Evolutionary conservation across 441 rosid species (phyloP).

Genomic region (Erodium texanum): DNA sequence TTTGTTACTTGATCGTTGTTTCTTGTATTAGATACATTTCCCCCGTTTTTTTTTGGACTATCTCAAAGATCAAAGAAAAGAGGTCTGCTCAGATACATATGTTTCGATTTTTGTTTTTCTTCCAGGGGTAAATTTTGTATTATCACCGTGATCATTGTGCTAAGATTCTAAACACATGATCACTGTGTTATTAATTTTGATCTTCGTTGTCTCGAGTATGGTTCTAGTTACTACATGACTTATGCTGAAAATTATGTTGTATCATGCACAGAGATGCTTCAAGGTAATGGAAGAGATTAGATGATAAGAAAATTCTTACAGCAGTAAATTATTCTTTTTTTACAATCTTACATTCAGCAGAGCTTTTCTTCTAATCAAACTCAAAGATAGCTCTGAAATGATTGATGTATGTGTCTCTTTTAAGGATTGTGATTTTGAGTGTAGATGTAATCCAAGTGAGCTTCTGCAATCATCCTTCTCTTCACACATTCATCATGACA

Average conservation of each 20-base stretch:
- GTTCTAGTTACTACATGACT: not conserved
- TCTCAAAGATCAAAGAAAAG: not conserved
- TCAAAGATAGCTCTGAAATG: not conserved
- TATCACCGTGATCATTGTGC: not conserved
- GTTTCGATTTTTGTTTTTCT: too few species aligned
- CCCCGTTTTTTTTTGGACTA: not conserved
- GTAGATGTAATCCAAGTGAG: conserved; percentile 81
- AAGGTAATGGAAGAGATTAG: too few species aligned
- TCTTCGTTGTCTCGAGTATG: not conserved
- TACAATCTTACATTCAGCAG: too few species aligned
- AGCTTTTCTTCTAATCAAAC: too few species aligned
- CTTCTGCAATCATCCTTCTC: conserved; percentile 59
- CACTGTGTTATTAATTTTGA: too few species aligned
- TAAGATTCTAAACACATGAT: too few species aligned
- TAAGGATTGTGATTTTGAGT: conserved; percentile 55
- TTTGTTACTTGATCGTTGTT: conserved; percentile 5
- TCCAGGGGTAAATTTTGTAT: not conserved
- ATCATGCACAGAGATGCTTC: too few species aligned
- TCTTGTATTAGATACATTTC: not conserved
- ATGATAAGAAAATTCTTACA: too few species aligned
- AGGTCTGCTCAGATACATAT: not conserved
- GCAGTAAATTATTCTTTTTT: too few species aligned
- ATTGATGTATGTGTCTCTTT: too few species aligned
- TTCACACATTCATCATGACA: conserved; percentile 48
- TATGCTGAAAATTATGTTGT: not conserved